These are phyloP conservation scores for Magnolia sinica DNA, from an alignment of 164 flowering plant genomes.

Conservation along the genomic window DNA sequence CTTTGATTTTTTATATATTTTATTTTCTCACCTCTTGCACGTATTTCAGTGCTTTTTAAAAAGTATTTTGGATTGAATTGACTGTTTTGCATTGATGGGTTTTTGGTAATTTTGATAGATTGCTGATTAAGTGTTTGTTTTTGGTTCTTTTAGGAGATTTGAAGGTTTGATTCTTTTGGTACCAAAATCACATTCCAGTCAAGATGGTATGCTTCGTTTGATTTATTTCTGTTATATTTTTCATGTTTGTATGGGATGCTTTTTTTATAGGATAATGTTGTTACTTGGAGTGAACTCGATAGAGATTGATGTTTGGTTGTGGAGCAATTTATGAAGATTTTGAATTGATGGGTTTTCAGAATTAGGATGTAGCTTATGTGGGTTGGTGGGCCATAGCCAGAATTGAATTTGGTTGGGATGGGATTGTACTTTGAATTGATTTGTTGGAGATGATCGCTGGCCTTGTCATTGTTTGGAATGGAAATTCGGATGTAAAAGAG, in stretches of 20 bases:
- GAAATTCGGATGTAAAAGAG: neutral
- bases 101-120: neutral
- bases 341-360: too few species aligned
- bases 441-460: neutral
- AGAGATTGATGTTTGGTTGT: too few species aligned
- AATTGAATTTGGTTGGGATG: neutral
- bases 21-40: too few species aligned
- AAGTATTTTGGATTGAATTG: neutral
- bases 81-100: neutral
- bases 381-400: too few species aligned
- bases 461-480: neutral
- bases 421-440: neutral
- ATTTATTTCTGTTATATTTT: neutral
- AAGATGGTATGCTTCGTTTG: neutral
- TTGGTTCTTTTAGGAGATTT: neutral
- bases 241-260: neutral
- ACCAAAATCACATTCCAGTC: neutral
- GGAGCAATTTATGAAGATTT: too few species aligned
- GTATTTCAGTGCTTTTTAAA: too few species aligned
- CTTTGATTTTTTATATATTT: too few species aligned
- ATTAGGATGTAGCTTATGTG: too few species aligned
- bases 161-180: neutral
- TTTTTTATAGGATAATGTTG: too few species aligned
- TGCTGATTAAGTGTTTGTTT: neutral
- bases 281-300: too few species aligned